Conservation (phyloP, 192 early-diverging fungal genomes). For the Umbelopsis ramanniana region DNA sequence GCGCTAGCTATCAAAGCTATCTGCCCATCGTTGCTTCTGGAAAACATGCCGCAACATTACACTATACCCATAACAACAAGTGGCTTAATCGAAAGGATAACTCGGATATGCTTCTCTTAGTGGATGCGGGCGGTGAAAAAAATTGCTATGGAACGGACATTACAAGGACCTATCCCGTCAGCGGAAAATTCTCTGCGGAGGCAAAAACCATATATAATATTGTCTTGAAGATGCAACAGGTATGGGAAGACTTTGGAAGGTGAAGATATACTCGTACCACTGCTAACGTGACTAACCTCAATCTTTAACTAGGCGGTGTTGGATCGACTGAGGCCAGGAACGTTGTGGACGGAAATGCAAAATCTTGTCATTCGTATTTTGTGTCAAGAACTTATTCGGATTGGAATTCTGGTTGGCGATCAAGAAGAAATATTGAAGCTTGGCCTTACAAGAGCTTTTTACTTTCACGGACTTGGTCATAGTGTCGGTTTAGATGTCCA, state of each 20-base stretch:
- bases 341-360: conserved; percentile 93
- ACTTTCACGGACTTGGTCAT: conserved; percentile 92
- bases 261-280: background rate
- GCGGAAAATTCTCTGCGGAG: conserved; percentile 71
- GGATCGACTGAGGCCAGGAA: conserved; percentile 68
- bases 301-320: conserved; percentile 60
- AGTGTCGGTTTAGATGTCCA: conserved; percentile 92
- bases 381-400: conserved; percentile 67
- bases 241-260: background rate
- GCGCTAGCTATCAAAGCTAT: conserved; percentile 81
- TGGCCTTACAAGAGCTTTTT: conserved; percentile 80
- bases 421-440: conserved; percentile 63
- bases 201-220: conserved; percentile 83
- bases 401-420: conserved; percentile 76
- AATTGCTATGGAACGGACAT: conserved; percentile 91
- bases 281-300: background rate
- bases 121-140: conserved; percentile 86
- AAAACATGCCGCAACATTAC: conserved; percentile 77
- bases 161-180: conserved; percentile 86
- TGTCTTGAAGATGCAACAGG: conserved; percentile 81
- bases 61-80: conserved; percentile 81
- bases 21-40: conserved; percentile 85
- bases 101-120: conserved; percentile 65
- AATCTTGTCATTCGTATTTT: conserved; percentile 65
- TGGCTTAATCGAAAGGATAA: conserved; percentile 42